Evolutionary conservation across 2,329 filamentous ascomycete species (phyloP), one percentile per base, ranked within the genome.

Genomic region (Sarocladium strictum): DNA sequence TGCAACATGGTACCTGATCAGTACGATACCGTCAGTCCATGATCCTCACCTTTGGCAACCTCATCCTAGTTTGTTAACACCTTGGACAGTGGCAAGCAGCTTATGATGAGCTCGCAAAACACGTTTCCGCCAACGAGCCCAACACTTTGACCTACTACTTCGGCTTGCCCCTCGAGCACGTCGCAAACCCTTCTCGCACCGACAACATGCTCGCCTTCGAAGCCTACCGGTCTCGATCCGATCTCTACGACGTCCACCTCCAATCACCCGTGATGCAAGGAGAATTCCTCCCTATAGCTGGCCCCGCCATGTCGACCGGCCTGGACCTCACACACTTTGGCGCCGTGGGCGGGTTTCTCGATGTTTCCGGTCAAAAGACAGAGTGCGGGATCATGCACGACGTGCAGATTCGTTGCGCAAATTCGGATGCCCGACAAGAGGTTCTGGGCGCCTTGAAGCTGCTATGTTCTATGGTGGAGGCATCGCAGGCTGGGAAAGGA

Each of bases 71-170:
- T 38, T 24, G 35, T 15, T 53, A 11, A 40, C 51, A n/a, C 11
- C 10, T 11, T 5, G 9, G 21, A n/a, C 50, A 72, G 69, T 73
- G 70, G 70, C 69, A 73, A 68, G 60, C 65, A 10, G 69, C 68
- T 9, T 73, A 71, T 58, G 68, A 72, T 55, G 63, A 65, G 23
- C 69, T 72, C 24, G 69, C 65, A 29, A 57, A 60, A 27, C 67
- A 73, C 49, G 69, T 72, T 56, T 64, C 54, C 56, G 56, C 53
- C 51, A 59, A 64, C 6, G 69, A 72, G 57, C 64, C 63, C 38
- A 67, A 66, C 11, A 72, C 69, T 1, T 61, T 68, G 58, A 66
- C 70, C 2, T 74, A 73, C 62, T 74, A 73, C 63, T 74, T 75
- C 58, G 71, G 70, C 52, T 67, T 74, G 45, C 71, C 70, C 15